A percentile compares a stretch with the other conserved stretches of the same genome.
These are phyloP conservation scores for Candida coquimbonensis DNA, from an alignment of 805 yeast species.

Conservation along the genomic window DNA sequence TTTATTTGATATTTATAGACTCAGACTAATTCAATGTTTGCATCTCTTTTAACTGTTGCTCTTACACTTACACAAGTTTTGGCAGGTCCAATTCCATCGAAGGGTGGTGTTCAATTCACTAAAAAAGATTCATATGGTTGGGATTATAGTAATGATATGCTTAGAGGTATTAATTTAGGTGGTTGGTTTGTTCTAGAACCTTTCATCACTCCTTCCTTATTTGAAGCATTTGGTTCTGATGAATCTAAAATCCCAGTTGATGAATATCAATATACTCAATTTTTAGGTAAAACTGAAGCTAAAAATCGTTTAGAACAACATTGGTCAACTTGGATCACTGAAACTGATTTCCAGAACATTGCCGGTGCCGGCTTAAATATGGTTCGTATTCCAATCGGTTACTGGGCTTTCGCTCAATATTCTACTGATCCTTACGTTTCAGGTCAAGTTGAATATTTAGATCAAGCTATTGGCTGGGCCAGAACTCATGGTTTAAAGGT, in stretches of 20 bases:
- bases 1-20: not conserved
- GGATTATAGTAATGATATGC: constrained; percentile 13
- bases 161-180: constrained; percentile 73
- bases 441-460: constrained; percentile 72
- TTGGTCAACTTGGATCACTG: constrained; percentile 76
- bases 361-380: constrained; percentile 62
- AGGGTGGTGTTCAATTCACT: constrained; percentile 20
- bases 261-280: constrained; percentile 63
- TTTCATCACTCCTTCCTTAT: constrained; percentile 74
- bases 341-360: constrained; percentile 59
- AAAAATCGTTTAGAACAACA: constrained; percentile 47
- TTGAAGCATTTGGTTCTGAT: constrained; percentile 36
- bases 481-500: constrained; percentile 53
- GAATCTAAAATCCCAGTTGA: constrained; percentile 58
- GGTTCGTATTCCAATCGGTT: constrained; percentile 89
- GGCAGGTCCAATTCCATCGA: constrained; percentile 21
- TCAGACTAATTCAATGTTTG: not conserved
- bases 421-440: constrained; percentile 77
- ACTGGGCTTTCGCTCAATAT: constrained; percentile 75
- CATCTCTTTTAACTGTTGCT: constrained; percentile 2
- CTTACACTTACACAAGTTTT: constrained; percentile 3
- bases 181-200: constrained; percentile 91
- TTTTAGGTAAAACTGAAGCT: constrained; percentile 58
- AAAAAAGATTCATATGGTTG: constrained; percentile 13
- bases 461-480: constrained; percentile 75